Base-by-base conservation (phyloP, 768 basidiomycete species). In the Lentinula lateritia region DNA sequence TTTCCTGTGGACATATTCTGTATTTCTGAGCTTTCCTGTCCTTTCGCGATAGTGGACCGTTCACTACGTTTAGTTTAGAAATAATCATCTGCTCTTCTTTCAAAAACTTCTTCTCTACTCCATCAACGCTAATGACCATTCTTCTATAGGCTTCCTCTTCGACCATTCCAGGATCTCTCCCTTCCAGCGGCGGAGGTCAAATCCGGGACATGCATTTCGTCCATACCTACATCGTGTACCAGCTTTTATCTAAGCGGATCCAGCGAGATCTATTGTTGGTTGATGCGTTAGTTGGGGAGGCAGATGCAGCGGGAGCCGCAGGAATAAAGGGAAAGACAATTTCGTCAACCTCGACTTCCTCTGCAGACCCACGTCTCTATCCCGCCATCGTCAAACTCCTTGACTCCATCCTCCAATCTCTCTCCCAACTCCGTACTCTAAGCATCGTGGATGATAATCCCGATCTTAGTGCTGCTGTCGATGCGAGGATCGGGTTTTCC, bases 361-460 rank as follows among this genome's bases (percentile, higher is more conserved):
- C 75, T 77, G 74, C 67, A 4, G 90, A 93, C 64, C 80, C 78
- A 23, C 83, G 90, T 55, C 75, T 89, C n/a, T 92, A 85, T 68
- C 93, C 93, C 6, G 93, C 91, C 0, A 79, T 96, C 7, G 89
- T 97, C 71, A 96, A 96, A 73, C 76, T 92, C 9, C 83, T 93
- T 46, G 95, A 97, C 72, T 88, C 90, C 2, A 81, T 93, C 35
- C 73, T 96, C 18, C 93, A 96, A 74, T 89, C 88, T 68, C 75
- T 97, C 50, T 84, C 85, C 58, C 92, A 93, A 72, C 90, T 96
- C 85, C 80, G 90, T 32, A 83, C 83, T 6, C 77, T 97, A 61
- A 90, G 86, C 57, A 83, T 94, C 42, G 91, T 96, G 13, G 93
- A 96, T 67, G 92, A 94, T 71, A 92, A 86, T 66, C 88, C 92